Conservation (phyloP, 2,329 filamentous ascomycete genomes). For the Apiospora phragmitis region DNA sequence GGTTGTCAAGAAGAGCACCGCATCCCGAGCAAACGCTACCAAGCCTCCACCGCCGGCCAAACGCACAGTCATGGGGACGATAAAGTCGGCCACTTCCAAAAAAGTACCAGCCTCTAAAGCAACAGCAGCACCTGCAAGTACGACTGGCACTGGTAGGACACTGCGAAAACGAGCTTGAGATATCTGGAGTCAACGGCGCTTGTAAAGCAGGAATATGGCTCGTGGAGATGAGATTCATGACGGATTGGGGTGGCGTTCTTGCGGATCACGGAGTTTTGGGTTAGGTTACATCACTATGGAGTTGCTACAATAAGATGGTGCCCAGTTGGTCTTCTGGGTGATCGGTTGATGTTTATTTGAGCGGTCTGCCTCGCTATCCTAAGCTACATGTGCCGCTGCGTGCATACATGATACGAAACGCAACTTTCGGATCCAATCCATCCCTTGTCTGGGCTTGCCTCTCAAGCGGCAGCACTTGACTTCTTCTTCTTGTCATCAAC, state of each 20-base stretch:
- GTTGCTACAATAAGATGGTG: not conserved
- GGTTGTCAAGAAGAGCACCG: slow-evolving; percentile 57
- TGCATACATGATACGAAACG: not conserved
- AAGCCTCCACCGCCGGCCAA: slow-evolving; percentile 41
- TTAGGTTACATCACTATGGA: slow-evolving; percentile 16
- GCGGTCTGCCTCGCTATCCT: not conserved
- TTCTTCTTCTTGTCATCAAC: slow-evolving; percentile 95
- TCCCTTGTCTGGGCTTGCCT: not conserved
- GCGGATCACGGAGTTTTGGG: slow-evolving; percentile 2
- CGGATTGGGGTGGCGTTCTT: slow-evolving; percentile 21
- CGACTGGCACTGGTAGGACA: slow-evolving; percentile 44
- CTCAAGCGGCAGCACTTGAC: slow-evolving; percentile 29
- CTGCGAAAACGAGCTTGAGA: slow-evolving; percentile 51
- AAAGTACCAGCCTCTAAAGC: slow-evolving; percentile 48
- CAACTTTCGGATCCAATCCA: not conserved
- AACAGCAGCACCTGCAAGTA: slow-evolving; percentile 37
- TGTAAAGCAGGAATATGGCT: slow-evolving; percentile 14
- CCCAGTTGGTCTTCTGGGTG: not conserved
- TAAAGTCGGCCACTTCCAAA: slow-evolving; percentile 51
- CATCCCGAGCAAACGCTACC: slow-evolving; percentile 37
- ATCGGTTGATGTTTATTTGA: not conserved
- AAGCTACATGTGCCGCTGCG: not conserved
- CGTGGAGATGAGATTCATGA: slow-evolving; percentile 4
- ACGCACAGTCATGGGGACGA: slow-evolving; percentile 54
- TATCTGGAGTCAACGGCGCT: not conserved